phyloP scores from a whole-genome alignment of 2,329 filamentous ascomycete species.

The Clonostachys byssicola region DNA sequence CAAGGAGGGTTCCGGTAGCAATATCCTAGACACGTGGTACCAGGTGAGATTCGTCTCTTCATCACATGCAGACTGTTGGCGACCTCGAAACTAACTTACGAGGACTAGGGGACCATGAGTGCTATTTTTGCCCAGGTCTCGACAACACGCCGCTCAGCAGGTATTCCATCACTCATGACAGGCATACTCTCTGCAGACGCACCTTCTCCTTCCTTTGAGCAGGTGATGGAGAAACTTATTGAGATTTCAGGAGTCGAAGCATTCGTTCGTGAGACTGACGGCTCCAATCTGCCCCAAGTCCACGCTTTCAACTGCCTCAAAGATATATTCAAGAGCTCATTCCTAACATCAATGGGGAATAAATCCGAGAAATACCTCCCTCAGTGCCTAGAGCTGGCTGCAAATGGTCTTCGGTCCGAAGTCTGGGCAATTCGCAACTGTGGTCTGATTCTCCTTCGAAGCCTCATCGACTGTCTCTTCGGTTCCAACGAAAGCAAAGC shows the following conservation, averaged over 20 bases:
- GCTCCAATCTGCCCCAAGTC: slow-evolving; percentile 76
- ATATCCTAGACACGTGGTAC: slow-evolving; percentile 67
- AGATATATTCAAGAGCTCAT: slow-evolving; percentile 83
- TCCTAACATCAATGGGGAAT: slow-evolving; percentile 66
- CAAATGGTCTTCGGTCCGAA: slow-evolving; percentile 71
- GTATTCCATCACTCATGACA: slow-evolving; percentile 81
- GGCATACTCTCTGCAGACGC: slow-evolving; percentile 71
- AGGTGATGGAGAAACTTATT: slow-evolving; percentile 60
- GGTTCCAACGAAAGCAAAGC: slow-evolving; percentile 70
- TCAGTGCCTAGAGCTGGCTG: slow-evolving; percentile 73
- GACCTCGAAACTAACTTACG: slow-evolving; percentile 6
- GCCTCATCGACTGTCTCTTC: slow-evolving; percentile 75
- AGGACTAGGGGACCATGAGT: slow-evolving; percentile 52
- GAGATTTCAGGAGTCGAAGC: slow-evolving; percentile 52
- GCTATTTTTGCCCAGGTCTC: slow-evolving; percentile 74
- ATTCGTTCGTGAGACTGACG: slow-evolving; percentile 51
- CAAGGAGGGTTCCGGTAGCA: slow-evolving; percentile 20
- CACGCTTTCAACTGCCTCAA: slow-evolving; percentile 93
- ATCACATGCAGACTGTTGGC: neutral
- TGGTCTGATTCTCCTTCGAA: slow-evolving; percentile 81
- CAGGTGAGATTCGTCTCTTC: slow-evolving; percentile 33
- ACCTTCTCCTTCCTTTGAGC: slow-evolving; percentile 54
- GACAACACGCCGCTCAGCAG: slow-evolving; percentile 86
- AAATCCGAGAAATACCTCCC: slow-evolving; percentile 72
- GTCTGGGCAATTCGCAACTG: slow-evolving; percentile 96